Base-by-base conservation (phyloP, 1,139 yeast species). In the Sugiyamaella neomexicana region DNA sequence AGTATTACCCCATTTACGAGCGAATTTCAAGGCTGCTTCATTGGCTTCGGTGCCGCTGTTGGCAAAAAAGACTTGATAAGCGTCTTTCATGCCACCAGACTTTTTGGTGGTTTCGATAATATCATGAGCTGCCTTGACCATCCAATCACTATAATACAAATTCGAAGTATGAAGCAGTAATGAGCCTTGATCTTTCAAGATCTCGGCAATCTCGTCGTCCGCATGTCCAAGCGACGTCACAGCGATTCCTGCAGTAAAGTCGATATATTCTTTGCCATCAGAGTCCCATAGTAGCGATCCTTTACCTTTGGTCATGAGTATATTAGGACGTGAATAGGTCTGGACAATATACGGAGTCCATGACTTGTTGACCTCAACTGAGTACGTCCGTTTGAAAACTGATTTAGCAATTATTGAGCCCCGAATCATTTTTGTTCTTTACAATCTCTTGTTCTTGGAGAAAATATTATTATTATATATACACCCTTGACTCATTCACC, bases 41-140 rank as follows among this genome's bases (percentile, higher is more conserved):
- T 91, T 93, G 54, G 99, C 98, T 72, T 93, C 99, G 7, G 98
- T 85, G 48, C 99, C 99, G 0, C 96, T 86, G 68, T 91, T 93
- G 67, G 95, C 85, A 57, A 93, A 74, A 65, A 93, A 93, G n/a
- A 90, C 96, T 57, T 85, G 77, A 32, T 87, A 76, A 1, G 97
- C 96, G 63, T 83, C 79, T 51, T 76, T 71, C 89, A 89, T 89
- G 15, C 95, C 97, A 12, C 91, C 95, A 43, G 82, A 75, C 42
- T 75, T 73, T 58, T 76, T 76, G 2, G 99, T 93, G 54, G 80
- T 78, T 45, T 81, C 80, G 1, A 93, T 85, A 48, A 93, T 73
- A 59, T 83, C 80, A 61, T 82, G 80, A 58, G 93, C 84, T 60
- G 93, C 77, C 63, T 84, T 86, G 20, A 95, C 86, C 16, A 97